A percentile compares a stretch with the other conserved stretches of the same genome.
phyloP scores from a whole-genome alignment of 257 asterid species.

The Datura wrightii region DNA sequence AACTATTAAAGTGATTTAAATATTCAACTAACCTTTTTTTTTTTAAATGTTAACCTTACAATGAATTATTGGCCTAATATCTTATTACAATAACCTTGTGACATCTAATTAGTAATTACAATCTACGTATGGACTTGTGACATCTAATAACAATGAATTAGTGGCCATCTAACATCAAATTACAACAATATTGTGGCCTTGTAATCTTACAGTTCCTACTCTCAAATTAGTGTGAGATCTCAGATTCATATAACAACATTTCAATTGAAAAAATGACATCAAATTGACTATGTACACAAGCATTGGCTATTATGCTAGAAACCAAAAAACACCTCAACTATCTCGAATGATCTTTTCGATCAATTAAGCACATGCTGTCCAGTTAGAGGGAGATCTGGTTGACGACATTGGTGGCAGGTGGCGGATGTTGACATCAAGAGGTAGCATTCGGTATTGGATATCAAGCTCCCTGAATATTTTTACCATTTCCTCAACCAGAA shows the following conservation, averaged over 20 bases:
- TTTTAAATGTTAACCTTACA: neutral
- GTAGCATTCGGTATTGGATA: conserved; percentile 81
- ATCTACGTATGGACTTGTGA: neutral
- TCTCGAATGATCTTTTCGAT: neutral
- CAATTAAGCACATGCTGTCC: conserved; percentile 49
- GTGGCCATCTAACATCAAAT: neutral
- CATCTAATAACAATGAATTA: neutral
- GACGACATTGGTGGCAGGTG: conserved; percentile 65
- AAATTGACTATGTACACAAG: neutral
- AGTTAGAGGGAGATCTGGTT: conserved; percentile 68
- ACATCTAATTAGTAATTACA: neutral
- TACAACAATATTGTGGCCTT: neutral
- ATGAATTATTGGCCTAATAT: neutral
- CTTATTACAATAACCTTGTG: neutral
- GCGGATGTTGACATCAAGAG: conserved; percentile 72
- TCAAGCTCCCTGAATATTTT: conserved; percentile 74
- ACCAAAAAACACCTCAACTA: neutral
- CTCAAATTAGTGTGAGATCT: neutral
- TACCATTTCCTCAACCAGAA: conserved; percentile 79
- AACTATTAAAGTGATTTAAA: neutral
- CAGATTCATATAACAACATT: neutral
- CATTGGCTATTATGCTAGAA: neutral
- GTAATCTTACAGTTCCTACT: neutral
- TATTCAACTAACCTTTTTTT: neutral
- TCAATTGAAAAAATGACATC: neutral